phyloP scores from a whole-genome alignment of 2,329 filamentous ascomycete genomes.

The Paraphoma sp. region DNA sequence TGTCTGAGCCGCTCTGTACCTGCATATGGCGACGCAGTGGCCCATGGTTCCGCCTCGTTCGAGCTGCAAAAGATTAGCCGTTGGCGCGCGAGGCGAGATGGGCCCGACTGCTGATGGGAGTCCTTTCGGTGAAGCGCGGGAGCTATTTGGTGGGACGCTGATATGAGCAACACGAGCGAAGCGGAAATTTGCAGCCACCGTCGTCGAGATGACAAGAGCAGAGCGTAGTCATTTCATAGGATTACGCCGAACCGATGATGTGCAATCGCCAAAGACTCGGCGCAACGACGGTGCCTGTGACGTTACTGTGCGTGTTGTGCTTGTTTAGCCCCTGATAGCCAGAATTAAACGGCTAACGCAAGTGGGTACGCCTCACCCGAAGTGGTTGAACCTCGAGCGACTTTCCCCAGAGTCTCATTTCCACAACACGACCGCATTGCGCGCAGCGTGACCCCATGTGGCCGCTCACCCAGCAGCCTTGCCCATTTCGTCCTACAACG shows the following conservation, averaged over 20 bases:
- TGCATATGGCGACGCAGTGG: slow-evolving; percentile 24
- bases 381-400: background rate
- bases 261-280: slow-evolving; percentile 7
- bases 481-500: slow-evolving; percentile 31
- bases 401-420: slow-evolving; percentile 42
- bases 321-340: slow-evolving; percentile 12
- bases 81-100: slow-evolving; percentile 13
- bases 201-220: background rate
- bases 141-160: slow-evolving; percentile 2
- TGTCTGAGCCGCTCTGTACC: slow-evolving; percentile 26
- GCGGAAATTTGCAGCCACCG: background rate
- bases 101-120: slow-evolving; percentile 13
- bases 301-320: slow-evolving; percentile 8
- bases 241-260: background rate
- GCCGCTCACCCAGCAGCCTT: slow-evolving; percentile 28
- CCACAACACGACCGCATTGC: slow-evolving; percentile 23
- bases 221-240: background rate
- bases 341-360: slow-evolving; percentile 5
- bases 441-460: slow-evolving; percentile 32
- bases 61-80: slow-evolving; percentile 24
- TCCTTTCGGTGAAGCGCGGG: slow-evolving; percentile 6
- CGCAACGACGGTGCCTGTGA: slow-evolving; percentile 14
- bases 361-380: slow-evolving; percentile 7
- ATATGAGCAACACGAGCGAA: slow-evolving; percentile 5
- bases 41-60: slow-evolving; percentile 20